Evolutionary conservation across 2,329 filamentous ascomycete genomes (phyloP), one percentile per base, ranked within the genome.

Genomic region (Calonectria pteridis): DNA sequence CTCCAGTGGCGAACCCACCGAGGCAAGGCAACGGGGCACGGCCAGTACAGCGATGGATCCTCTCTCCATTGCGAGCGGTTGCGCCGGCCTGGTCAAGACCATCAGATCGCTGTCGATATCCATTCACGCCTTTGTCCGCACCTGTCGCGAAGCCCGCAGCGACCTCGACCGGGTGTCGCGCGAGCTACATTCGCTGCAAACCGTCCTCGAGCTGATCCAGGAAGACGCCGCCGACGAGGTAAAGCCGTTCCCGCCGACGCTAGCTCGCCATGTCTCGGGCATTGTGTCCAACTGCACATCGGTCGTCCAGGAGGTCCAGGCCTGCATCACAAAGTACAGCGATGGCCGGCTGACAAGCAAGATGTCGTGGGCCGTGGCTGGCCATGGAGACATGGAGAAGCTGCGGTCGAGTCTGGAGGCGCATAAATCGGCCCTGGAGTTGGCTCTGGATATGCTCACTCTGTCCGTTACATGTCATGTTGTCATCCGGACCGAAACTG

Each of bases 111-210:
- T 77, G 1, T 66, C 59, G 3, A 0, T 59, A 20, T 65, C 63
- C 3, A 73, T 77, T 0, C 62, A 69, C 13, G 35, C 33, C 1
- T 77, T 77, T 10, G 73, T 77, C 0, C 73, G 76, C 1, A 72
- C 53, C 2, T 77, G 58, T 29, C 68, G 76, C 28, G 76, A 77
- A 7, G 73, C 76, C 5, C 75, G 76, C 2, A 43, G 33, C 5
- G 75, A 77, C 11, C 20, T 77, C 1, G 75, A 77, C 7, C 62
- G 63, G 14, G 71, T 77, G 5, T 77, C 75, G 9, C 53, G 68
- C 31, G 76, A 77, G 50, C 50, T 77, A 0, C 65, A 73, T 4
- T 77, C 75, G 3, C 67, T 77, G 0, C 59, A 67, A 7, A 72
- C 65, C 0, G 75, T 77, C 13, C 73, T 77, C 7, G 53, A 75